Conservation (phyloP, 768 basidiomycete genomes). For the Kwoniella dendrophila region DNA sequence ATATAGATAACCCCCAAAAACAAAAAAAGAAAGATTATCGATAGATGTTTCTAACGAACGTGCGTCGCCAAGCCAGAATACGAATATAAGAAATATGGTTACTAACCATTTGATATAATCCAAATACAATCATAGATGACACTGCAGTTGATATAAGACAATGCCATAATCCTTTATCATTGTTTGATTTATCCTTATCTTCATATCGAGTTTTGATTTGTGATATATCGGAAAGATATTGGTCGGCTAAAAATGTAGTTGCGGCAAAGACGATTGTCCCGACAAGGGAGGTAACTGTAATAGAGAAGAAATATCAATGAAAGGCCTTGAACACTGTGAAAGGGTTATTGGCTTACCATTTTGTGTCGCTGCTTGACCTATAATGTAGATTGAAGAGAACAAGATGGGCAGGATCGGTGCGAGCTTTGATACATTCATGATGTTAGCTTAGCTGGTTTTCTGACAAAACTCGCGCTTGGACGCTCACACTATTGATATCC, state of each 20-base stretch:
- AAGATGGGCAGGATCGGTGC: conserved; percentile 6
- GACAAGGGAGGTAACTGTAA: background rate
- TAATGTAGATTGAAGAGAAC: conserved; percentile 6
- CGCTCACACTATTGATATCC: conserved; percentile 2
- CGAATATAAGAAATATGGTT: background rate
- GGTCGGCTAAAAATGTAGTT: conserved; percentile 10
- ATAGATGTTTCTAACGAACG: conserved; percentile 7
- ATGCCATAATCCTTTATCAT: background rate
- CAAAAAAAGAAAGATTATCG: too few relatives aligned
- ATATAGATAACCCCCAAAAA: too few relatives aligned
- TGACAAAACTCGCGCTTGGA: background rate
- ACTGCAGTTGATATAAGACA: conserved; percentile 5
- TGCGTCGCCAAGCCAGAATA: conserved; percentile 3
- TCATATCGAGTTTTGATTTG: background rate
- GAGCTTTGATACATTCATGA: background rate
- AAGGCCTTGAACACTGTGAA: background rate
- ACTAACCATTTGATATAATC: conserved; percentile 14
- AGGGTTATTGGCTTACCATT: background rate
- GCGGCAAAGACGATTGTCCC: conserved; percentile 14
- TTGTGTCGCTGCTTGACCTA: conserved; percentile 11
- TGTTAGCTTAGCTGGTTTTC: background rate
- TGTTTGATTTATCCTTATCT: conserved; percentile 11
- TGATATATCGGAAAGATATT: background rate
- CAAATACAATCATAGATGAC: conserved; percentile 7
- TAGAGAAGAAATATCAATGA: background rate